Evolutionary conservation across 2,329 filamentous ascomycete species (phyloP).

Genomic region (Arthrobotrys megalospora): DNA sequence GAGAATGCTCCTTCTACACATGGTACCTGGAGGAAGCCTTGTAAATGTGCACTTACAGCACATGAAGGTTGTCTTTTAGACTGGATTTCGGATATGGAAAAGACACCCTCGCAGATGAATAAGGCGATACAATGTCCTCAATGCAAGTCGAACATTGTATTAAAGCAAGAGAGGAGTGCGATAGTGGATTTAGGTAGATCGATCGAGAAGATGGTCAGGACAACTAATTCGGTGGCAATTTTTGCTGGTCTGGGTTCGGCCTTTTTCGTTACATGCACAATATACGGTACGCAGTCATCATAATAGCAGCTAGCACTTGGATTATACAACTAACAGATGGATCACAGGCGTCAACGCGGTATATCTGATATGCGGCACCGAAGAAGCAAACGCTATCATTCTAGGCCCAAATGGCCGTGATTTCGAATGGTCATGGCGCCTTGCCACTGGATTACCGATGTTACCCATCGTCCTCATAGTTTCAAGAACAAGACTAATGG

Average conservation of each 20-base stretch:
- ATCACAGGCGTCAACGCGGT: conserved; percentile 73
- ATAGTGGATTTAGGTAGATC: conserved; percentile 78
- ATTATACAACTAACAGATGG: conserved; percentile 63
- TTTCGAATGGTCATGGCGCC: conserved; percentile 66
- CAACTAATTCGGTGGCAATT: conserved; percentile 77
- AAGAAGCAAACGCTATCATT: conserved; percentile 74
- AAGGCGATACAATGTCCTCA: conserved; percentile 86
- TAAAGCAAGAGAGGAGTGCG: conserved; percentile 81
- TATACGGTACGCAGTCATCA: conserved; percentile 66
- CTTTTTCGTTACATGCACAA: conserved; percentile 57
- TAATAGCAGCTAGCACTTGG: conserved; percentile 61
- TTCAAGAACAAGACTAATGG: conserved; percentile 76
- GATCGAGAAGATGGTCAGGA: conserved; percentile 73
- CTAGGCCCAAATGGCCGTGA: conserved; percentile 62
- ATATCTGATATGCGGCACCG: conserved; percentile 76
- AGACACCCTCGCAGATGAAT: conserved; percentile 63
- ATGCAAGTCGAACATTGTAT: conserved; percentile 84
- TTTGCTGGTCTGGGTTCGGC: conserved; percentile 69
- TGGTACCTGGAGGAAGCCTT: conserved; percentile 84
- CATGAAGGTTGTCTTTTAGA: conserved; percentile 91
- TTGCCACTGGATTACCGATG: conserved; percentile 76
- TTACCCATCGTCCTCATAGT: conserved; percentile 79
- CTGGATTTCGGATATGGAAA: conserved; percentile 86
- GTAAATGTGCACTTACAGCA: conserved; percentile 88
- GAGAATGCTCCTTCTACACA: conserved; percentile 70